Percentiles rank a stretch among this genome's conserved stretches.
Evolutionary conservation across 108 stramenopile genomes (phyloP).

Genomic region (Mediolabrus comicus): DNA sequence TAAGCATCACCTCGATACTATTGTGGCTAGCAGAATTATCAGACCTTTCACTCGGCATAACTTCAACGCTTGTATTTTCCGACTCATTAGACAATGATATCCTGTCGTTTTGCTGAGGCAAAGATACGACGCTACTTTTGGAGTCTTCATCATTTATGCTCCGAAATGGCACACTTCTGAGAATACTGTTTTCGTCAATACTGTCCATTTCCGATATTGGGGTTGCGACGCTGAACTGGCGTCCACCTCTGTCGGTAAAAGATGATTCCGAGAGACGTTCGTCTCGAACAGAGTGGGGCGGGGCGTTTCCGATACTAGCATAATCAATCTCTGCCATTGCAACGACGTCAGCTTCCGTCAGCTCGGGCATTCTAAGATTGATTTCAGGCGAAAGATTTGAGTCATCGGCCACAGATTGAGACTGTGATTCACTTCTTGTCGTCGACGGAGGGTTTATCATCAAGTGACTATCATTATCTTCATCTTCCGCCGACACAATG

Average conservation of each 20-base stretch:
- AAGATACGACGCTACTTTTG: background rate
- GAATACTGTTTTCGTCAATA: constrained; percentile 9
- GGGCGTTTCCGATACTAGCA: constrained; percentile 30
- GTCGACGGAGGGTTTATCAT: constrained; percentile 6
- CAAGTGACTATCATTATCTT: constrained; percentile 3
- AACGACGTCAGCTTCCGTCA: constrained; percentile 31
- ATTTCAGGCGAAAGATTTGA: constrained; percentile 1
- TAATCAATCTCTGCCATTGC: constrained; percentile 33
- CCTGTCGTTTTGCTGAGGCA: background rate
- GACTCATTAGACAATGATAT: constrained; percentile 3
- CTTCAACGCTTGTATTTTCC: constrained; percentile 24
- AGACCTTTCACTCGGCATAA: constrained; percentile 23
- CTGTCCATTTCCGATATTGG: constrained; percentile 1
- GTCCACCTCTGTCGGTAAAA: constrained; percentile 14
- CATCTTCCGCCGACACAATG: constrained; percentile 5
- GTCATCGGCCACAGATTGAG: background rate
- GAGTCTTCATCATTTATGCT: background rate
- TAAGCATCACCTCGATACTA: constrained; percentile 18
- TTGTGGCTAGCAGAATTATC: constrained; percentile 13
- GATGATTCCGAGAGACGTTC: constrained; percentile 32
- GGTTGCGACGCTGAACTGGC: constrained; percentile 4
- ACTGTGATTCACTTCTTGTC: background rate
- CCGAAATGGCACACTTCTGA: background rate
- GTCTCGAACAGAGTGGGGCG: constrained; percentile 33
- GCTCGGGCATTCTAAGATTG: constrained; percentile 3